Base-by-base conservation (phyloP, 768 basidiomycete species). In the Termitomyces titanicus region DNA sequence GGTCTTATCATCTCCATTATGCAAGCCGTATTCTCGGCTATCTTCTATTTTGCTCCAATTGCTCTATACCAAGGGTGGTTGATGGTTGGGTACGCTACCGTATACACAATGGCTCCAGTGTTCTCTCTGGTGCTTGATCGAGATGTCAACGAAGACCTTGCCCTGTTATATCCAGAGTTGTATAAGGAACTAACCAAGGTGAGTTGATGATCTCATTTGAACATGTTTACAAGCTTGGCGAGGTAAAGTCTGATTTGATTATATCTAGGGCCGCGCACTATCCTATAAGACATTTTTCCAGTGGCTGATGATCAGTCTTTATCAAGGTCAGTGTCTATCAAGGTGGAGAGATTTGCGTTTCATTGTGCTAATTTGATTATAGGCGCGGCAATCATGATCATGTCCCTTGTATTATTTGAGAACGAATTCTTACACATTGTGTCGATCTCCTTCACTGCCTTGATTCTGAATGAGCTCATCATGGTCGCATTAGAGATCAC, bases 401-500 rank as follows among this genome's bases (percentile, higher is more conserved):
- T 96, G 77, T 97, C 93, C 0, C 84, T 99, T 20, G 82, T 96
- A 8, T 81, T 99, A 1, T 99, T 98, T 69, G 97, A 99, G 72
- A 95, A 83, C 50, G 95, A 99, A 65, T 98, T 98, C 71, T 71
- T 98, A 61, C 97, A 98, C 67, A 98, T 99, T 57, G 97, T 99
- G 29, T 89, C 96, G 18, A 99, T 98, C 61, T 98, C 97, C 0
- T 99, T 97, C 69, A 97, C 95, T 1, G 92, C 97, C 0, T 78
- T 98, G 54, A 84, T 99, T 60, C 76, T 98, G 27, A 99, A 99
- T 67, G 97, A 98, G 68, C 83, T 99, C 48, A 94, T 98, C 72
- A 99, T 98, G 97, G 97, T 98, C 44, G 94, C 95, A 2, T 71
- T 98, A 62, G 95, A 98, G 72, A 94, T 98, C 56, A 98, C 95